Base-by-base conservation (phyloP, 345 rosid genomes). In the Clausena lansium region DNA sequence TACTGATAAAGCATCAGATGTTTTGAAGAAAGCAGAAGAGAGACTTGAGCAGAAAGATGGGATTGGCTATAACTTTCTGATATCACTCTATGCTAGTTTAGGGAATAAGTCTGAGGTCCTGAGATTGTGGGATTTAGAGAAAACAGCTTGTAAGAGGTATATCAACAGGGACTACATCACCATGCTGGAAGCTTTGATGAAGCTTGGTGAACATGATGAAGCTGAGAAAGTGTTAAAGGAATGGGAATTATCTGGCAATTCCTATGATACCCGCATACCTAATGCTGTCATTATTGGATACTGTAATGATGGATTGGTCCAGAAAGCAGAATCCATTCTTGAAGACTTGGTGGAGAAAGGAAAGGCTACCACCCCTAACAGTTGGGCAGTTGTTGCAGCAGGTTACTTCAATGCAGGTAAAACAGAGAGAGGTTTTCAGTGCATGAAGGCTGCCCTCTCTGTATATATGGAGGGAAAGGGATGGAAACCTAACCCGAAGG, bases 181-280 rank as follows among this genome's bases (percentile, higher is more conserved):
- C 2, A 83, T 93, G 86, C 81, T 93, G 79, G 87, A 87, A 78
- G 85, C 99, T 13, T 88, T 93, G 28, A 86, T 89, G 80, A 92
- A 85, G 88, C 89, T 93, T 57, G 88, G 83, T 47, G 98, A 82
- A 66, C 72, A 88, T 38, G 85, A 82, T 81, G 96, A 90, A 78
- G 97, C 96, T 24, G 94, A 88, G 84, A 88, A 84, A 76, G 75
- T 95, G 60, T 74, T 93, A 19, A 69, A 55, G 55, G 89, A 90
- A 11, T 95, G 99, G 99, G 89, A 84, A 81, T 86, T 88, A 5
- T 90, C 93, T 9, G 89, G 89, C 4, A 93, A 92, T 80, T 83
- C 78, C 67, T 84, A 87, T 4, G 98, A 92, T 71, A 68, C 76
- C 79, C 91, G 91, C 5, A 78, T 95, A 25, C 99, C 93, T 0